phyloP scores from a whole-genome alignment of 139 green algal genomes.

The Picochlorum costavermella region DNA sequence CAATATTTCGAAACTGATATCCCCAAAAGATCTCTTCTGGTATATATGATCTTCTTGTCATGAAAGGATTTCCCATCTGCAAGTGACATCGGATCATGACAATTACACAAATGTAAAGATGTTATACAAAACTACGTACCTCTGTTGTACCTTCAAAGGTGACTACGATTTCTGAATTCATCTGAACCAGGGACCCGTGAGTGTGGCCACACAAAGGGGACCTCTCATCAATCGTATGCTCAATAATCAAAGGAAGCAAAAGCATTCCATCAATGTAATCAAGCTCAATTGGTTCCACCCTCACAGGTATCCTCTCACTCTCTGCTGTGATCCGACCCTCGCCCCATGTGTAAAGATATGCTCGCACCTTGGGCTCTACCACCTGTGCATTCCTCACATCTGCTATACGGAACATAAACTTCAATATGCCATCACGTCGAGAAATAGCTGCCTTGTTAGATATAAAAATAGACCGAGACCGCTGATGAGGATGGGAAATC shows the following conservation, averaged over 20 bases:
- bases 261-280: conserved; percentile 64
- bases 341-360: conserved; percentile 68
- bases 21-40: conserved; percentile 69
- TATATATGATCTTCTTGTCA: conserved; percentile 36
- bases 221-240: conserved; percentile 80
- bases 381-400: conserved; percentile 59
- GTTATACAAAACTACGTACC: conserved; percentile 2
- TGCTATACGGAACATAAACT: conserved; percentile 85
- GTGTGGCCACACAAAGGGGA: conserved; percentile 71
- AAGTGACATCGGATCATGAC: neutral
- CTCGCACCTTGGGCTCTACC: conserved; percentile 13
- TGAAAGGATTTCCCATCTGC: conserved; percentile 27
- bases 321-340: conserved; percentile 57
- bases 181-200: conserved; percentile 49
- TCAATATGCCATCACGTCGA: conserved; percentile 74
- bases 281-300: conserved; percentile 26
- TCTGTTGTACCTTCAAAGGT: conserved; percentile 70
- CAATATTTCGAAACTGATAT: conserved; percentile 50
- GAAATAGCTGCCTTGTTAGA: conserved; percentile 66
- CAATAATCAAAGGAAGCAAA: conserved; percentile 68
- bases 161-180: conserved; percentile 68
- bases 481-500: conserved; percentile 71
- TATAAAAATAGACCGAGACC: conserved; percentile 75
- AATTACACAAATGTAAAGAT: no score
- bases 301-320: conserved; percentile 64